Evolutionary conservation across 2,329 filamentous ascomycete species (phyloP).

Genomic region (Seiridium cupressi): DNA sequence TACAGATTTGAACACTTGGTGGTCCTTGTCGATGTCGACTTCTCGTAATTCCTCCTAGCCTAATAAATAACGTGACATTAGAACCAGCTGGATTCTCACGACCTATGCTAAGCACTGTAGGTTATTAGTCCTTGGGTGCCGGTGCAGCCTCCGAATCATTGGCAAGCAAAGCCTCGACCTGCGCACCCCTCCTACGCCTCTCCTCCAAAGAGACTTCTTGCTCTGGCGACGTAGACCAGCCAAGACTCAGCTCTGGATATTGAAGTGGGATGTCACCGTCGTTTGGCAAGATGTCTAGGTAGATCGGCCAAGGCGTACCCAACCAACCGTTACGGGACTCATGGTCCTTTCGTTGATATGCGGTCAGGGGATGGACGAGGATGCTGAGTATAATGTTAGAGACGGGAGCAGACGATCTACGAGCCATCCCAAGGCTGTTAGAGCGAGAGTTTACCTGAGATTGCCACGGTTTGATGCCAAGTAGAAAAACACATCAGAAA

Average conservation of each 20-base stretch:
- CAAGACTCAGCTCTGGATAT: slow-evolving; percentile 28
- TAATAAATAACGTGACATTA: too few species aligned
- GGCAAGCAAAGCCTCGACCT: slow-evolving; percentile 27
- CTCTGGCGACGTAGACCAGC: slow-evolving; percentile 25
- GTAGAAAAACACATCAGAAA: slow-evolving; percentile 33
- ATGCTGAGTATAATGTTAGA: slow-evolving; percentile 15
- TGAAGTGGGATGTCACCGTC: slow-evolving; percentile 27
- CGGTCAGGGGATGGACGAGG: slow-evolving; percentile 29
- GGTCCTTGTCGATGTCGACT: too few species aligned
- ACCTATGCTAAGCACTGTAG: background rate
- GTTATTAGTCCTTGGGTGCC: slow-evolving; percentile 20
- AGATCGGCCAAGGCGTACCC: slow-evolving; percentile 31
- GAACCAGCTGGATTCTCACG: too few species aligned
- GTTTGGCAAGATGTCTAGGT: slow-evolving; percentile 24
- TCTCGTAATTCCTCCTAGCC: too few species aligned
- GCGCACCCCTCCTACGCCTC: slow-evolving; percentile 23
- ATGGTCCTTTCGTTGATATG: slow-evolving; percentile 28
- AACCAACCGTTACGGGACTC: slow-evolving; percentile 31
- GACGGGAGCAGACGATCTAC: background rate
- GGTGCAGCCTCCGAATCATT: slow-evolving; percentile 28
- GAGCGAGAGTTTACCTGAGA: slow-evolving; percentile 19
- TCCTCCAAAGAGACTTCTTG: slow-evolving; percentile 29
- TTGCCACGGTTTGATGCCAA: slow-evolving; percentile 28
- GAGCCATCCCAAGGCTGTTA: background rate
- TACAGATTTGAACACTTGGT: too few species aligned